Base-by-base conservation (phyloP, 208 protist genomes). In the Wallacemonas rigidus region DNA sequence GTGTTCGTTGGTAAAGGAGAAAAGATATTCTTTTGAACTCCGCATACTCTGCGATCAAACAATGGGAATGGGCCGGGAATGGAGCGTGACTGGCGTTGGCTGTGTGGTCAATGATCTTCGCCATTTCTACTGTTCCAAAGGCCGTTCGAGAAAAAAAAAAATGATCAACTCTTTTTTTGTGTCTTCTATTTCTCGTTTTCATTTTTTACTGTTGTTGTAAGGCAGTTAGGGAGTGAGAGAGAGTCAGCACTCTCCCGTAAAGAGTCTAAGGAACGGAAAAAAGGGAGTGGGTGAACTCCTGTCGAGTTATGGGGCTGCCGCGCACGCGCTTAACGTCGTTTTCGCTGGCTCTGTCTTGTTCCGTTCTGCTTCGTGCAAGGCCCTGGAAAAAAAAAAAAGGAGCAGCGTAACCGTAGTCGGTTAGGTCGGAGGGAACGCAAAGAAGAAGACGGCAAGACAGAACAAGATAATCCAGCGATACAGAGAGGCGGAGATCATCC, bases 141-240 rank as follows among this genome's bases (percentile, higher is more conserved):
- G 26, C 26, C 26, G 26, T 26, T 26, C 26, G 26, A 26, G 26
- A 0, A 51, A 51, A 51, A 51, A 51, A 51, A 51, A 51, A 26
- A 26, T 26, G 26, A 26, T 26, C 26, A 26, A 26, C 67, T 65
- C 35, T 2, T 51, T 36, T 7, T 8, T 36, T 75, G 47, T 73
- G 1, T 62, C 53, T 76, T 7, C 70, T 76, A 17, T 76, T 76
- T 1, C 36, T 73, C 17, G 76, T 78, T 76, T 51, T 83, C 80
- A 1, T 41, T 62, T 55, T 61, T 45, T 11, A 15, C 48, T 53
- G 0, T 9, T 53, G 48, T 9, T 53, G 48, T 15, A n/a, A 15
- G 11, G 48, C 48, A n/a, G 9, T 15, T 53, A 53, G 48, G 48
- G 48, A 53, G 48, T 9, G 48, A 53, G 48, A 53, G 11, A 53